Conservation (phyloP, 768 basidiomycete species). For the Suillus americanus region DNA sequence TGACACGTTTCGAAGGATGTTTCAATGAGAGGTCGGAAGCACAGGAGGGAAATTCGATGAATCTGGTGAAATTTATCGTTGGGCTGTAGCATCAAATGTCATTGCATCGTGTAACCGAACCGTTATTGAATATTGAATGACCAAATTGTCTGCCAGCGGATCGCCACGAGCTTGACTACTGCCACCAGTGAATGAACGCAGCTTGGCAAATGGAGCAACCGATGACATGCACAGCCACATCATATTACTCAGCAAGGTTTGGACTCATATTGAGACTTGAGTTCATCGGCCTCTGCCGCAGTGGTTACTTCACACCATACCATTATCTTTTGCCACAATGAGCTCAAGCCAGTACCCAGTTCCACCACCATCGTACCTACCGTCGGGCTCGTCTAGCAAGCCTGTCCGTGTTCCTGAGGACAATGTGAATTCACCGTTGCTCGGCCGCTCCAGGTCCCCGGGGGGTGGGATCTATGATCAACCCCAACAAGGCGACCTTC, state of each 20-base stretch:
- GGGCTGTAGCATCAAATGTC: background rate
- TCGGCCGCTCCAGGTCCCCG: slow-evolving; percentile 46
- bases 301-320: slow-evolving; percentile 2
- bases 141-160: background rate
- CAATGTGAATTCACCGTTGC: slow-evolving; percentile 54
- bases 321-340: slow-evolving; percentile 39
- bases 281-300: slow-evolving; percentile 7
- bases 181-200: slow-evolving; percentile 6
- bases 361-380: slow-evolving; percentile 58
- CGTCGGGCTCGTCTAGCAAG: slow-evolving; percentile 39
- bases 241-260: slow-evolving; percentile 28
- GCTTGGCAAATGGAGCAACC: slow-evolving; percentile 4
- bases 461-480: slow-evolving; percentile 69
- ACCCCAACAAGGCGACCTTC: slow-evolving; percentile 69
- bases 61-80: background rate
- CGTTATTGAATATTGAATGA: background rate
- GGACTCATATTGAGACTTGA: slow-evolving; percentile 13
- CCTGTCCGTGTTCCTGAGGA: slow-evolving; percentile 34
- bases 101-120: background rate
- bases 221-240: slow-evolving; percentile 23
- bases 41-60: background rate
- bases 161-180: background rate
- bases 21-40: background rate
- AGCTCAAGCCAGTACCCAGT: slow-evolving; percentile 54
- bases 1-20: slow-evolving; percentile 1